Percentiles rank a stretch among this genome's conserved stretches.
phyloP scores from a whole-genome alignment of 2,329 filamentous ascomycete genomes.

The Lachnellula arida region DNA sequence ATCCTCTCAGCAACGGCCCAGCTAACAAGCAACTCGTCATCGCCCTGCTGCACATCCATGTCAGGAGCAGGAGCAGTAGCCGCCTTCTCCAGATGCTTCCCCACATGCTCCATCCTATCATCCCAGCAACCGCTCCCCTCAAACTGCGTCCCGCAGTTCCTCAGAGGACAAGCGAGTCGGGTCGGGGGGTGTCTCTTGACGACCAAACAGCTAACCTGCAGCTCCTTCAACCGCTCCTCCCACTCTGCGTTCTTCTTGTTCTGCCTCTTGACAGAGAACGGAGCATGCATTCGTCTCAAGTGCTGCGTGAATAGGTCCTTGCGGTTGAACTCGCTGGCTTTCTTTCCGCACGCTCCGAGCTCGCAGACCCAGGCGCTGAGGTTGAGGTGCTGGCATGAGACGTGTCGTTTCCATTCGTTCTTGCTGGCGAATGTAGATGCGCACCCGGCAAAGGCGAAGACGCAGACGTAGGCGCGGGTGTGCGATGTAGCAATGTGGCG shows the following conservation, averaged over 20 bases:
- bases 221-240: conserved; percentile 50
- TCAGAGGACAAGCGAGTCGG: conserved; percentile 55
- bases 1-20: conserved; percentile 21
- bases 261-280: conserved; percentile 38
- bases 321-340: conserved; percentile 62
- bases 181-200: conserved; percentile 58
- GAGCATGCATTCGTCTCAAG: conserved; percentile 76
- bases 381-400: conserved; percentile 73
- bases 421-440: conserved; percentile 67
- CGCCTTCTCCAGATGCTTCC: conserved; percentile 66
- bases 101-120: conserved; percentile 81
- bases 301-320: conserved; percentile 92
- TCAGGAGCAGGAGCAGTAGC: conserved; percentile 20
- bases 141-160: conserved; percentile 57
- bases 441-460: conserved; percentile 77
- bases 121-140: conserved; percentile 66
- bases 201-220: conserved; percentile 55
- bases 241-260: conserved; percentile 37
- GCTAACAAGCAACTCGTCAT: conserved; percentile 18
- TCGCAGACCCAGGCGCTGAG: conserved; percentile 70
- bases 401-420: conserved; percentile 95
- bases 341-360: conserved; percentile 28
- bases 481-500: conserved; percentile 45
- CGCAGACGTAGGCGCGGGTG: conserved; percentile 65
- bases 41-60: conserved; percentile 6